These are phyloP conservation scores for Sporisorium graminicola DNA, from an alignment of 1,284 basidiomycete species.

Conservation along the genomic window DNA sequence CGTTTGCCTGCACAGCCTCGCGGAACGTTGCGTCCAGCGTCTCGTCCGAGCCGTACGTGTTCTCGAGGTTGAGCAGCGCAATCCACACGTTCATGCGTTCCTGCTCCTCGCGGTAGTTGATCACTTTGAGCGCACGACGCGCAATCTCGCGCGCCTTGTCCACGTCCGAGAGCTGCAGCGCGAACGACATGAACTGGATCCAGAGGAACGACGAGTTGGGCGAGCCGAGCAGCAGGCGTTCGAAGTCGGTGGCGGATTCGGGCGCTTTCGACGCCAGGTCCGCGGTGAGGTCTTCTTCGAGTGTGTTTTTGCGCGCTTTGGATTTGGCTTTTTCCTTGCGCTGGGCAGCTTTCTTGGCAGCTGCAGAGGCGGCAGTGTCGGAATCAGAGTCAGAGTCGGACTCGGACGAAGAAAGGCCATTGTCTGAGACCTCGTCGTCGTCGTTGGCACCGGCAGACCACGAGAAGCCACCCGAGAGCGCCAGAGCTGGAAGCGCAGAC, in stretches of 20 bases:
- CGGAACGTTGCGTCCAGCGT: constrained; percentile 85
- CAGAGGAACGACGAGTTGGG: constrained; percentile 98
- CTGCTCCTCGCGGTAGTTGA: constrained; percentile 94
- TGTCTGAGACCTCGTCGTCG: constrained; percentile 26
- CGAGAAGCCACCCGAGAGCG: constrained; percentile 73
- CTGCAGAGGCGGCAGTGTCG: constrained; percentile 67
- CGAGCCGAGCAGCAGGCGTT: constrained; percentile 91
- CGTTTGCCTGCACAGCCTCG: constrained; percentile 89
- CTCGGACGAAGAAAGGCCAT: constrained; percentile 18
- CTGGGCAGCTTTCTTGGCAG: constrained; percentile 65
- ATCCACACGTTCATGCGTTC: constrained; percentile 99
- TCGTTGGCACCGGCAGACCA: constrained; percentile 72
- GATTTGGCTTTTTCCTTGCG: constrained; percentile 27
- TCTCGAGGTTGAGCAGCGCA: constrained; percentile 94
- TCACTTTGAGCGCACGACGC: constrained; percentile 84
- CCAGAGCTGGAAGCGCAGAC: constrained; percentile 66
- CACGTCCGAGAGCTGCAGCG: constrained; percentile 92
- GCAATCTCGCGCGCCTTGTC: constrained; percentile 92
- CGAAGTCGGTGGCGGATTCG: constrained; percentile 92
- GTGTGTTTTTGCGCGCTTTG: constrained; percentile 26
- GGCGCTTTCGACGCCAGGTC: constrained; percentile 72
- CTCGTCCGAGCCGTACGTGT: constrained; percentile 82
- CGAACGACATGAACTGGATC: constrained; percentile 99
- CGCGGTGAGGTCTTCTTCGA: constrained; percentile 64
- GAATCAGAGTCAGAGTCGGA: constrained; percentile 24